These are phyloP conservation scores for Podospora australis DNA, from an alignment of 495 filamentous ascomycete genomes.

Conservation along the genomic window DNA sequence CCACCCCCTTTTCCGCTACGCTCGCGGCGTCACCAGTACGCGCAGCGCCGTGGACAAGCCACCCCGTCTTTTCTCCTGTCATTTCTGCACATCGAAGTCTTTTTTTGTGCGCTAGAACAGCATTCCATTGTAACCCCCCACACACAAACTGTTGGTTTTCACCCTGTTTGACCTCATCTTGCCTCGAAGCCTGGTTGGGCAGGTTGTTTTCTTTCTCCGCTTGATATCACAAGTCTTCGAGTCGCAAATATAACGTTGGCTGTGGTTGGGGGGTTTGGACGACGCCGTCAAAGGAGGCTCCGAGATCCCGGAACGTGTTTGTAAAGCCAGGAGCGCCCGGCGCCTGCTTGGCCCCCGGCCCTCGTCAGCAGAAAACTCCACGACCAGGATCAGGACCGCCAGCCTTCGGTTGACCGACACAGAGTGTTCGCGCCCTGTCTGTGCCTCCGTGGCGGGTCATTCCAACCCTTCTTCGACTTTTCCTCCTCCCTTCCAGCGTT, in stretches of 20 bases:
- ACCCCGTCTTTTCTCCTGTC: neutral
- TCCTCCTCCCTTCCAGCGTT: slow-evolving; percentile 4
- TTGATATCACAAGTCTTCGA: too few relatives aligned
- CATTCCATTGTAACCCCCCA: neutral
- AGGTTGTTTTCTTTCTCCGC: neutral
- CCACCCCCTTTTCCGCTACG: neutral
- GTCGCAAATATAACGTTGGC: too few relatives aligned
- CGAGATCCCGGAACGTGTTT: slow-evolving; percentile 2
- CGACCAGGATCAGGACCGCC: slow-evolving; percentile 13
- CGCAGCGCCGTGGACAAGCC: neutral
- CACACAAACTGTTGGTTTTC: neutral
- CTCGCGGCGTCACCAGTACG: neutral
- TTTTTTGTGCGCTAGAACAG: neutral
- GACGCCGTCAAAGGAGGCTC: neutral
- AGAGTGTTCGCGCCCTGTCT: slow-evolving; percentile 11
- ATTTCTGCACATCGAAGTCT: neutral
- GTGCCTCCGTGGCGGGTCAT: slow-evolving; percentile 21
- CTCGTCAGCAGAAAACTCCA: slow-evolving; percentile 15
- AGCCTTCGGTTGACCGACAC: slow-evolving; percentile 11
- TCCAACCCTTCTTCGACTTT: slow-evolving; percentile 8
- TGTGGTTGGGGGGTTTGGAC: too few relatives aligned
- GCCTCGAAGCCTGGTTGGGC: too few relatives aligned
- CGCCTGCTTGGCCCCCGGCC: slow-evolving; percentile 13
- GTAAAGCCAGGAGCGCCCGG: slow-evolving; percentile 7
- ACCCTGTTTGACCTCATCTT: too few relatives aligned